These are phyloP conservation scores for Leptographium lundbergii DNA, from an alignment of 2,329 filamentous ascomycete genomes.

Conservation along the genomic window DNA sequence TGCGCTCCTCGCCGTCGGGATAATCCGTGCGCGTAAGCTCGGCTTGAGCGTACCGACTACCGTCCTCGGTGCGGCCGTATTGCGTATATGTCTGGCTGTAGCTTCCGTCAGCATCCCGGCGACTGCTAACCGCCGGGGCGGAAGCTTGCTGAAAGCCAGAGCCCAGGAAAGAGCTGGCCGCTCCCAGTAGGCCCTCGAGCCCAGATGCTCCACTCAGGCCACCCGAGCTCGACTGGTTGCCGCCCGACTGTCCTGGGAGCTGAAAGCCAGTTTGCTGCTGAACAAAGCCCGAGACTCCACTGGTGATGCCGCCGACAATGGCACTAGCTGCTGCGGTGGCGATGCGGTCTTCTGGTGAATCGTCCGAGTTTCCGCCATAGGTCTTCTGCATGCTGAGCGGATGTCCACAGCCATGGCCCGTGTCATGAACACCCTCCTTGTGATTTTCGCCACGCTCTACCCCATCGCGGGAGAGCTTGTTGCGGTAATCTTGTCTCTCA, in stretches of 20 bases:
- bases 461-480: constrained; percentile 65
- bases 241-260: constrained; percentile 18
- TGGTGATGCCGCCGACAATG: constrained; percentile 44
- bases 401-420: constrained; percentile 68
- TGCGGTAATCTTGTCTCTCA: constrained; percentile 54
- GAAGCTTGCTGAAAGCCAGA: constrained; percentile 29
- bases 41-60: constrained; percentile 46
- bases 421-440: constrained; percentile 72
- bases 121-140: constrained; percentile 30
- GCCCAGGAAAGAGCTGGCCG: constrained; percentile 51
- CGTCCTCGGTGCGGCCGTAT: constrained; percentile 37
- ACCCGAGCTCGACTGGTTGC: constrained; percentile 9
- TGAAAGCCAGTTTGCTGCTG: constrained; percentile 32
- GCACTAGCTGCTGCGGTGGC: constrained; percentile 41
- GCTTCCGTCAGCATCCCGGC: constrained; percentile 43
- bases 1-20: constrained; percentile 40
- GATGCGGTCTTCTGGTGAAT: constrained; percentile 42
- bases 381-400: constrained; percentile 69
- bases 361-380: constrained; percentile 30
- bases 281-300: constrained; percentile 34
- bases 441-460: constrained; percentile 72
- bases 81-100: constrained; percentile 49
- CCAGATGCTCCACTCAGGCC: constrained; percentile 37
- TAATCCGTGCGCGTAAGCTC: constrained; percentile 47
- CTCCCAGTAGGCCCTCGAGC: constrained; percentile 58